Percentiles rank a stretch among this genome's conserved stretches.
Conservation (phyloP, 768 basidiomycete genomes). For the Boletus subcaerulescens region DNA sequence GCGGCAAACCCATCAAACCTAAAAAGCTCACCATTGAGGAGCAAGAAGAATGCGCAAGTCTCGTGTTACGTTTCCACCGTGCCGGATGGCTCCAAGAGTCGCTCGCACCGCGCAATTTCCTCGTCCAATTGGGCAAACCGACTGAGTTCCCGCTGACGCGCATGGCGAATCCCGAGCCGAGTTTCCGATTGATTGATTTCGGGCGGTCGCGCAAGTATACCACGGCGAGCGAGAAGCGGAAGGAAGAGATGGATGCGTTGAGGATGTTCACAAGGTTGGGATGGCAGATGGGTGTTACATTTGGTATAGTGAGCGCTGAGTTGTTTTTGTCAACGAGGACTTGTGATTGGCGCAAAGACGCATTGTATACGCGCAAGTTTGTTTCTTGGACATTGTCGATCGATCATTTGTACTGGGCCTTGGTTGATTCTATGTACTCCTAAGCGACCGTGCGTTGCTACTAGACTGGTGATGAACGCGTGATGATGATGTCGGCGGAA, state of each 20-base stretch:
- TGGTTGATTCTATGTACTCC: no score
- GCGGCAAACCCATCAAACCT: constrained; percentile 37
- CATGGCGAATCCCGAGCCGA: constrained; percentile 8
- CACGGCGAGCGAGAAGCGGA: background rate
- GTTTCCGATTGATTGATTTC: constrained; percentile 54
- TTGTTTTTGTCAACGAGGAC: no score
- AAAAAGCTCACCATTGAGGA: constrained; percentile 35
- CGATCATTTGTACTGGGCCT: no score
- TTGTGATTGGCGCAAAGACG: no score
- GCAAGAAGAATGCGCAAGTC: constrained; percentile 37
- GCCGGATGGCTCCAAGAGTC: constrained; percentile 42
- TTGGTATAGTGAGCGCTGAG: no score
- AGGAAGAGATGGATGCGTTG: constrained; percentile 6
- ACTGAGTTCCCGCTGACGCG: constrained; percentile 21
- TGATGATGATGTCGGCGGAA: no score
- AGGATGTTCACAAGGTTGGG: background rate
- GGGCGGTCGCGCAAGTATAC: constrained; percentile 35
- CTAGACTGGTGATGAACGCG: no score
- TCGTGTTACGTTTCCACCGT: constrained; percentile 41
- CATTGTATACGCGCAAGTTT: no score
- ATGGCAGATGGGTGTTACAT: no score
- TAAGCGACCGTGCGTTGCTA: no score
- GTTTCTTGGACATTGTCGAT: no score
- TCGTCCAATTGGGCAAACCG: constrained; percentile 44
- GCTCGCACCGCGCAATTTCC: constrained; percentile 40